These are phyloP conservation scores for Tilletiaria anomala DNA, from an alignment of 1,284 basidiomycete genomes.

Conservation along the genomic window DNA sequence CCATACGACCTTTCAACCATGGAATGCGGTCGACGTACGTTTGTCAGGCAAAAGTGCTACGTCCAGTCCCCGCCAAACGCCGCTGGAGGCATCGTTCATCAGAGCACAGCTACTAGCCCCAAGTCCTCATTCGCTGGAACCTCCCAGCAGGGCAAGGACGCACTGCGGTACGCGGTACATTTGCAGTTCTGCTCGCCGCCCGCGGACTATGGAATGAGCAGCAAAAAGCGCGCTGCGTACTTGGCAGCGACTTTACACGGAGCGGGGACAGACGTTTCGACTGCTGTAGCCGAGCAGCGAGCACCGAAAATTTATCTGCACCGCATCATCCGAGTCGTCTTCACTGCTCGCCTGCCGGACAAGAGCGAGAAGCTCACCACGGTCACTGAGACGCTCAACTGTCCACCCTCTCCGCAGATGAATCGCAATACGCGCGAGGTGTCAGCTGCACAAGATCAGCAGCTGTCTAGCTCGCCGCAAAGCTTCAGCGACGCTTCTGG, in stretches of 20 bases:
- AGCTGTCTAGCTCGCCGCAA: too few relatives aligned
- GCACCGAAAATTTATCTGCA: constrained; percentile 19
- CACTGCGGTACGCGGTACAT: constrained; percentile 29
- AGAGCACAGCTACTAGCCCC: background rate
- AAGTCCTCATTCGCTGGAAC: too few relatives aligned
- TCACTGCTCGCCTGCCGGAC: constrained; percentile 21
- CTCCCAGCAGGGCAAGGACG: constrained; percentile 9
- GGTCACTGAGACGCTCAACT: constrained; percentile 17
- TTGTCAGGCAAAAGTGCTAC: constrained; percentile 22
- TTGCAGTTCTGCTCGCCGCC: constrained; percentile 14
- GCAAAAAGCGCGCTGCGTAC: too few relatives aligned
- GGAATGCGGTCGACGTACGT: constrained; percentile 24
- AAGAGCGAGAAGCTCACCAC: constrained; percentile 14
- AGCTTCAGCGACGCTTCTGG: background rate
- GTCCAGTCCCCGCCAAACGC: background rate
- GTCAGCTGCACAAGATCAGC: background rate
- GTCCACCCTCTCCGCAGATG: background rate
- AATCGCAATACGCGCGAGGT: background rate
- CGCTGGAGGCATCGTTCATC: background rate
- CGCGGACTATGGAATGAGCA: background rate
- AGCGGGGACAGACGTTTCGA: too few relatives aligned
- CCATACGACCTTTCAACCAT: constrained; percentile 44
- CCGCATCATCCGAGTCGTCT: constrained; percentile 24
- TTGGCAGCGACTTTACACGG: too few relatives aligned
- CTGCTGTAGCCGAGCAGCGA: too few relatives aligned